Conservation (phyloP, 768 basidiomycete species). For the Lyophyllum atratum region DNA sequence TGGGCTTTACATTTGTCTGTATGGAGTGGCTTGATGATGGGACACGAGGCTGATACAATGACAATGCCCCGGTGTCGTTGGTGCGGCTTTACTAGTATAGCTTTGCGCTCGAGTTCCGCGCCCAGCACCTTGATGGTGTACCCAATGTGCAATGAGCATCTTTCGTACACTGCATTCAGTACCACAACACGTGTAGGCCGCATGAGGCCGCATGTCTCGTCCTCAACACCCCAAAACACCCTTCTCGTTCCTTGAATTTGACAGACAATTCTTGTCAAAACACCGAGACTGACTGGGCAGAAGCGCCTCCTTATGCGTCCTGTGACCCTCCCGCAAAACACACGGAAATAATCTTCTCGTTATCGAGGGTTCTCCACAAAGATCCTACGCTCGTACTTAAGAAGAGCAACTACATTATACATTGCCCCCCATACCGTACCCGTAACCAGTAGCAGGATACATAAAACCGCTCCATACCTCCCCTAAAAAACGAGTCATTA, state of each 20-base stretch:
- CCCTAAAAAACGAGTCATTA: constrained; percentile 9
- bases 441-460: neutral
- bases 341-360: neutral
- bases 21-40: neutral
- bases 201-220: no score
- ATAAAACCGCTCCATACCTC: neutral
- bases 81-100: neutral
- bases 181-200: neutral
- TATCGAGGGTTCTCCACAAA: neutral
- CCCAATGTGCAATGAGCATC: neutral
- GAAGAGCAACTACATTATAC: neutral
- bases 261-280: no score
- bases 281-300: no score
- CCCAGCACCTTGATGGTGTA: neutral
- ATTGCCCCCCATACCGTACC: neutral
- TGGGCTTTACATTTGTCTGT: neutral
- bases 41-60: neutral
- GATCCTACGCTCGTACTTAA: neutral
- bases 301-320: neutral
- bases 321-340: neutral
- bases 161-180: neutral
- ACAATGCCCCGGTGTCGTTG: neutral
- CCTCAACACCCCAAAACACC: no score
- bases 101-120: neutral
- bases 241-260: no score